Evolutionary conservation across 805 yeast genomes (phyloP).

Genomic region (Candida patagonica): DNA sequence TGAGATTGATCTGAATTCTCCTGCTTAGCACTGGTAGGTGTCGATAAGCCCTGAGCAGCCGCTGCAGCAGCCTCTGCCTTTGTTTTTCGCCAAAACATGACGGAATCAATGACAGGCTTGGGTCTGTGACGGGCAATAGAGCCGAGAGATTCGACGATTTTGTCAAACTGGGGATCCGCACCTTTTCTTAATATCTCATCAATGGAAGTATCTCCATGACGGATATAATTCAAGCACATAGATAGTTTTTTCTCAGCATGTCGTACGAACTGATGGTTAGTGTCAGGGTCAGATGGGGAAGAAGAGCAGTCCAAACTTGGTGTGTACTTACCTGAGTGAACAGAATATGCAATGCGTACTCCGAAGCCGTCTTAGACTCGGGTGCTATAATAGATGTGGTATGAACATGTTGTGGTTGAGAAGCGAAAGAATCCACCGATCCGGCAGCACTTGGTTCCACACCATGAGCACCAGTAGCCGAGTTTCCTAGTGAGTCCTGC

Average conservation of each 20-base stretch:
- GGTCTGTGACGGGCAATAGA: conserved; percentile 85
- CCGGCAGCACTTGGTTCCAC: background rate
- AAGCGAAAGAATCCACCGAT: background rate
- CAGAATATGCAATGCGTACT: conserved; percentile 85
- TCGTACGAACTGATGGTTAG: conserved; percentile 52
- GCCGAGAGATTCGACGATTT: conserved; percentile 77
- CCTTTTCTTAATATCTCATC: conserved; percentile 76
- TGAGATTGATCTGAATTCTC: conserved; percentile 1
- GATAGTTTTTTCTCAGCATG: conserved; percentile 84
- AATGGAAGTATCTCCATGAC: conserved; percentile 68
- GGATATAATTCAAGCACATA: conserved; percentile 54
- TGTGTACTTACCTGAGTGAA: conserved; percentile 59
- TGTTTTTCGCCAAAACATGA: conserved; percentile 95
- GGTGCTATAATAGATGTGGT: conserved; percentile 5
- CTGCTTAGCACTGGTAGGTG: conserved; percentile 23
- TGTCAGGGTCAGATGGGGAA: background rate
- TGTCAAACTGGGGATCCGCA: conserved; percentile 76
- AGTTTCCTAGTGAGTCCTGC: background rate
- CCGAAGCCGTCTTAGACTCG: conserved; percentile 35
- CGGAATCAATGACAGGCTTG: conserved; percentile 92
- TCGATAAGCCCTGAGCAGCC: conserved; percentile 36
- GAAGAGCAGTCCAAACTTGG: background rate
- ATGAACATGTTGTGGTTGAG: background rate
- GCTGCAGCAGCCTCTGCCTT: conserved; percentile 77
- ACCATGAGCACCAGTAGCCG: background rate